These are phyloP conservation scores for Hymenoscyphus linearis DNA, from an alignment of 2,329 filamentous ascomycete genomes.

Conservation along the genomic window DNA sequence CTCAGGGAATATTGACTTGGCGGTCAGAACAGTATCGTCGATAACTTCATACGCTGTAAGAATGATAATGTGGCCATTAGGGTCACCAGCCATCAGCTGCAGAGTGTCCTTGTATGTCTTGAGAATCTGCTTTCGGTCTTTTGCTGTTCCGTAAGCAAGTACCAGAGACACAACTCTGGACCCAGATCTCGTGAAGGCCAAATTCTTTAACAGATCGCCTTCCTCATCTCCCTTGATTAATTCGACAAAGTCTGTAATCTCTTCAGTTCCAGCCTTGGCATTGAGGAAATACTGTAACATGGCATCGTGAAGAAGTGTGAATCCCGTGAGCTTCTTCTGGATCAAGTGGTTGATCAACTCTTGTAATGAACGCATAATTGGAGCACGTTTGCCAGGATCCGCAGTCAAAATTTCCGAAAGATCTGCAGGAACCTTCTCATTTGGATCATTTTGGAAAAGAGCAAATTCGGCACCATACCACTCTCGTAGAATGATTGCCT, in stretches of 20 bases:
- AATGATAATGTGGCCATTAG: slow-evolving; percentile 73
- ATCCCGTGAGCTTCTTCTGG: slow-evolving; percentile 94
- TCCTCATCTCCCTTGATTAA: slow-evolving; percentile 87
- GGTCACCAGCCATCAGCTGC: slow-evolving; percentile 76
- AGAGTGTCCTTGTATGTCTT: slow-evolving; percentile 88
- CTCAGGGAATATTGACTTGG: slow-evolving; percentile 83
- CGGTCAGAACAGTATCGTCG: slow-evolving; percentile 85
- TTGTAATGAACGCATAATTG: slow-evolving; percentile 80
- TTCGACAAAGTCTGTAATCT: slow-evolving; percentile 83
- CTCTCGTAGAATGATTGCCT: slow-evolving; percentile 77
- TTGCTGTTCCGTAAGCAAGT: slow-evolving; percentile 79
- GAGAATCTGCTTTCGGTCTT: slow-evolving; percentile 86
- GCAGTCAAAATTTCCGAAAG: slow-evolving; percentile 69
- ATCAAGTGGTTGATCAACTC: slow-evolving; percentile 87
- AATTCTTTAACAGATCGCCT: slow-evolving; percentile 86
- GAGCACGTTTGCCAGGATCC: slow-evolving; percentile 77
- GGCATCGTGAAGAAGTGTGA: slow-evolving; percentile 96
- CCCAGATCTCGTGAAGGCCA: slow-evolving; percentile 91
- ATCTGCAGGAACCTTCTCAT: slow-evolving; percentile 49
- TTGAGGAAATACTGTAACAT: slow-evolving; percentile 96
- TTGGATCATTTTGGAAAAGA: slow-evolving; percentile 61
- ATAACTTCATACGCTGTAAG: slow-evolving; percentile 85
- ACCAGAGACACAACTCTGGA: slow-evolving; percentile 75
- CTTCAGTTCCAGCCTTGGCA: slow-evolving; percentile 68
- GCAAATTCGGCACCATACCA: slow-evolving; percentile 96